Evolutionary conservation across 2,329 filamentous ascomycete species (phyloP).

Genomic region (Tolypocladium cylindrosporum): DNA sequence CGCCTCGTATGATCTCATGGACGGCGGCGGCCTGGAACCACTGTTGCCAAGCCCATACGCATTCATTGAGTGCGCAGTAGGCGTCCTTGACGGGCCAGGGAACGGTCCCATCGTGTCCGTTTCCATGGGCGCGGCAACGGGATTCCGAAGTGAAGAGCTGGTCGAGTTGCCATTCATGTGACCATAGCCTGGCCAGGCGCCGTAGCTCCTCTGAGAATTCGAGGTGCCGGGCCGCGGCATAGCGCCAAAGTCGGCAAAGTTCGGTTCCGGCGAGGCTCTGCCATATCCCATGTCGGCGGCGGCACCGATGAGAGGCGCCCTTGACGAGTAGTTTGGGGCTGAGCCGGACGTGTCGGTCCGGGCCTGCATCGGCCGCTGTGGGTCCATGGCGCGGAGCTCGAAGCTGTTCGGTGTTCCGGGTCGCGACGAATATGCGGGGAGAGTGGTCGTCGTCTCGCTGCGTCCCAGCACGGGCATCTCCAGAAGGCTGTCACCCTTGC

Average conservation of each 20-base stretch:
- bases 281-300: slow-evolving; percentile 51
- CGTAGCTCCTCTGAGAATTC: slow-evolving; percentile 23
- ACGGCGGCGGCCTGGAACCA: slow-evolving; percentile 12
- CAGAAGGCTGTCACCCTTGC: slow-evolving; percentile 38
- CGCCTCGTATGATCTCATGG: slow-evolving; percentile 15
- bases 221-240: slow-evolving; percentile 24
- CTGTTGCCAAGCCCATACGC: slow-evolving; percentile 17
- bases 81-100: slow-evolving; percentile 21
- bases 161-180: slow-evolving; percentile 8
- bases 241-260: slow-evolving; percentile 17
- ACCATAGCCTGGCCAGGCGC: slow-evolving; percentile 7
- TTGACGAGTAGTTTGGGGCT: slow-evolving; percentile 50
- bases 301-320: slow-evolving; percentile 50
- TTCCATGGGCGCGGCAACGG: slow-evolving; percentile 16
- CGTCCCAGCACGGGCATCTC: slow-evolving; percentile 49
- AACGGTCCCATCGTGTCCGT: slow-evolving; percentile 17
- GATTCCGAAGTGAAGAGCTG: slow-evolving; percentile 5
- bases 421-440: slow-evolving; percentile 53
- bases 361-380: slow-evolving; percentile 36
- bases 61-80: slow-evolving; percentile 7
- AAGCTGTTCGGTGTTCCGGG: slow-evolving; percentile 43
- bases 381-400: slow-evolving; percentile 43
- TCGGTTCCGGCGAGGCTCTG: slow-evolving; percentile 24
- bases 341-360: slow-evolving; percentile 46
- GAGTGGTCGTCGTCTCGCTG: slow-evolving; percentile 49